A percentile compares a stretch with the other conserved stretches of the same genome.
These are phyloP conservation scores for Zoysia japonica DNA, from an alignment of 176 grass and related monocot genomes.

Conservation along the genomic window DNA sequence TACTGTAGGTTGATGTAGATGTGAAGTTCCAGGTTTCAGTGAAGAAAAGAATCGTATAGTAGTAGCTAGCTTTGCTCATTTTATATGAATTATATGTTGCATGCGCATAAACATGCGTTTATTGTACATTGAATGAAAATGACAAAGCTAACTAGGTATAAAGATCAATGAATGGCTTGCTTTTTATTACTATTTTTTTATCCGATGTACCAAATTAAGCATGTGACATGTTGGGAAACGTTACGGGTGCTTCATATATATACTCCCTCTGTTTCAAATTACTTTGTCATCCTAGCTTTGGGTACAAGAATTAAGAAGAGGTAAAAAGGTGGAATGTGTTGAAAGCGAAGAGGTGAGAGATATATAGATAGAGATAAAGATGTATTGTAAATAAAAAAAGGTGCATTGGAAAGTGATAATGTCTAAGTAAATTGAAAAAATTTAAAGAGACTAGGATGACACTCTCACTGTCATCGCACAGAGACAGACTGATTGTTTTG, in stretches of 20 bases:
- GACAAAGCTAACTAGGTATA: background rate
- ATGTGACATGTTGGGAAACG: background rate
- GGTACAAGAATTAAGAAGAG: no score
- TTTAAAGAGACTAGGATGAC: no score
- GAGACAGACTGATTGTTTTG: no score
- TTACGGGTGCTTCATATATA: background rate
- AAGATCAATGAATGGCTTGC: background rate
- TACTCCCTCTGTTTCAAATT: background rate
- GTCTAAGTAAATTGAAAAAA: no score
- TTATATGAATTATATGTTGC: background rate
- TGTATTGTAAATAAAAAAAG: no score
- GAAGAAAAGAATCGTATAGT: background rate
- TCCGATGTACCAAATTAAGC: background rate
- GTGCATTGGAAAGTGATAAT: no score
- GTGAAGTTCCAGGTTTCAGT: background rate
- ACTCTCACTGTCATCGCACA: no score
- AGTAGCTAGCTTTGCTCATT: background rate
- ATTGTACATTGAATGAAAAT: background rate
- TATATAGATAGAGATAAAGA: no score
- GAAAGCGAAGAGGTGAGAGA: no score
- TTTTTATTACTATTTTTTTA: background rate
- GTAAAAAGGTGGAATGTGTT: no score
- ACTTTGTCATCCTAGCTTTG: no score
- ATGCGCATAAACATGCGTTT: background rate
- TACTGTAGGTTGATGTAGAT: conserved; percentile 22